Percentiles rank a stretch among this genome's conserved stretches.
Conservation (phyloP, 495 filamentous ascomycete genomes). For the Echria macrotheca region DNA sequence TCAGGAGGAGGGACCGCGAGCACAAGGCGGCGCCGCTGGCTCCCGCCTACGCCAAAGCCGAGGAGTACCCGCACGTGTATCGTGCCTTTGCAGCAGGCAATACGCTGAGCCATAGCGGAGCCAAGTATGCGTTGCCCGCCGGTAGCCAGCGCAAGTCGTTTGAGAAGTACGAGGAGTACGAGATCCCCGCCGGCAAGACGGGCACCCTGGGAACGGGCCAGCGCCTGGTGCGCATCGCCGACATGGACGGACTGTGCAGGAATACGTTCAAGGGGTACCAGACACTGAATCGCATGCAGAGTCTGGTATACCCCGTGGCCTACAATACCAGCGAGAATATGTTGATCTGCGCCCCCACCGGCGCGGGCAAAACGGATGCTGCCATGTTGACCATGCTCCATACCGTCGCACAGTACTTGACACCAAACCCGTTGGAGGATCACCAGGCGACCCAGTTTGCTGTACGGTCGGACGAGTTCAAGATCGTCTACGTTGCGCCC, state of each 20-base stretch:
- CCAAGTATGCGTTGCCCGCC: constrained; percentile 67
- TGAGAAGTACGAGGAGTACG: constrained; percentile 80
- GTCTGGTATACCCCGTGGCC: constrained; percentile 88
- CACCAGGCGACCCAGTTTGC: constrained; percentile 68
- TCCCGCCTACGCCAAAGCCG: constrained; percentile 53
- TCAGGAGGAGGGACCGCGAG: constrained; percentile 67
- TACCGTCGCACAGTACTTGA: constrained; percentile 75
- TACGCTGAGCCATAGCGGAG: constrained; percentile 66
- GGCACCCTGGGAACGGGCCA: constrained; percentile 64
- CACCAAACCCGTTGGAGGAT: constrained; percentile 71
- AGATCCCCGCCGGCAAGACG: constrained; percentile 75
- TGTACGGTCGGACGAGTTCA: constrained; percentile 82
- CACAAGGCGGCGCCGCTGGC: constrained; percentile 74
- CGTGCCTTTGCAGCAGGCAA: constrained; percentile 75
- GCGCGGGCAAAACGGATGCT: constrained; percentile 97
- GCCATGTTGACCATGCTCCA: constrained; percentile 96
- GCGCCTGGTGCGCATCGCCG: constrained; percentile 69
- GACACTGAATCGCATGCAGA: constrained; percentile 94
- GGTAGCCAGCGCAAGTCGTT: constrained; percentile 53
- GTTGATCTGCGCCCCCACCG: constrained; percentile 96
- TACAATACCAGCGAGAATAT: constrained; percentile 97
- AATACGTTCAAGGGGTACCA: constrained; percentile 95
- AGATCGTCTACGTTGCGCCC: constrained; percentile 95
- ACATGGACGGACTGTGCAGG: constrained; percentile 83
- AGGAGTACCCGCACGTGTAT: constrained; percentile 90